Evolutionary conservation across 192 early-diverging fungal species (phyloP).

Genomic region (Geosiphon pyriformis): DNA sequence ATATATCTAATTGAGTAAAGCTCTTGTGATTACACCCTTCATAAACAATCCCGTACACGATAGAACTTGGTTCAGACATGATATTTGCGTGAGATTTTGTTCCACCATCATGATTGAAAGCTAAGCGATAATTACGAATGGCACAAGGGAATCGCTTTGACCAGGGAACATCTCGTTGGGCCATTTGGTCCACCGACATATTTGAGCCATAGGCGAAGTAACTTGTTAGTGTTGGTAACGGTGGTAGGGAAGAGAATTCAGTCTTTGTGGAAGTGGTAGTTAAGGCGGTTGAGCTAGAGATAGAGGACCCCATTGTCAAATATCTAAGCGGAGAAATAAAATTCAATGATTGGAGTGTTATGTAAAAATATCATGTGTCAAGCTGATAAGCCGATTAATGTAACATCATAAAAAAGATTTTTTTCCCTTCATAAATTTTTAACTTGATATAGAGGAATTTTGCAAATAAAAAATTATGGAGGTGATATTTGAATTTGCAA

Average conservation of each 20-base stretch:
- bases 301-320: not conserved
- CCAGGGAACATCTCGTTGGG: not conserved
- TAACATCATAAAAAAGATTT: too few relatives aligned
- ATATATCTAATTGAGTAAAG: not conserved
- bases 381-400: too few relatives aligned
- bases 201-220: not conserved
- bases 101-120: not conserved
- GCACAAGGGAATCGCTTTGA: not conserved
- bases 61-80: not conserved
- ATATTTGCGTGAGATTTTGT: not conserved
- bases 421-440: too few relatives aligned
- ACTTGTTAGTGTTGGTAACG: not conserved
- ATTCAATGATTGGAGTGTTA: too few relatives aligned
- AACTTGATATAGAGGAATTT: too few relatives aligned
- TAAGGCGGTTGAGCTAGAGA: not conserved
- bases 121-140: not conserved
- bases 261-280: not conserved
- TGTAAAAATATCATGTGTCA: too few relatives aligned
- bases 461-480: too few relatives aligned
- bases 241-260: not conserved
- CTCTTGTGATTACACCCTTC: not conserved
- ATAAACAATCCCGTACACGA: not conserved
- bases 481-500: too few relatives aligned
- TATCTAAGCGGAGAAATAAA: not conserved
- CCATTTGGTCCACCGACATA: not conserved